These are phyloP conservation scores for Annulohypoxylon bovei DNA, from an alignment of 495 filamentous ascomycete genomes.

Conservation along the genomic window DNA sequence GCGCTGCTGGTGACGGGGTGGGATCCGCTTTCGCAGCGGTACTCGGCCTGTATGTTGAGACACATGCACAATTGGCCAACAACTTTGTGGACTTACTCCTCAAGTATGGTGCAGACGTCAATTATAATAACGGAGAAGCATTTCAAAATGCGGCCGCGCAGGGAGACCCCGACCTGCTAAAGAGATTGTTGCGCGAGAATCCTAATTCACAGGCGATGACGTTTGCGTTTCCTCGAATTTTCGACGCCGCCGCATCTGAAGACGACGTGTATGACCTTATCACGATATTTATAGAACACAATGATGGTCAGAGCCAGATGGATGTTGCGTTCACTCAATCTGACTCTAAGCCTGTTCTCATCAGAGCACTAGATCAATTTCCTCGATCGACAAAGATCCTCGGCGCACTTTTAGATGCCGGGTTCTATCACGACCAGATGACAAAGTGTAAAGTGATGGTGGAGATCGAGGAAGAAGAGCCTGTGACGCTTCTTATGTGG, in stretches of 20 bases:
- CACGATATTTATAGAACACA: constrained; percentile 54
- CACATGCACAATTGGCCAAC: constrained; percentile 47
- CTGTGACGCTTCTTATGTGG: constrained; percentile 58
- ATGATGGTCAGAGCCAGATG: constrained; percentile 51
- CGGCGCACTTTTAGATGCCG: constrained; percentile 54
- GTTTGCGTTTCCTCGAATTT: constrained; percentile 55
- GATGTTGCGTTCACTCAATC: constrained; percentile 52
- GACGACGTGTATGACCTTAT: constrained; percentile 51
- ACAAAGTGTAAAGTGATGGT: constrained; percentile 47
- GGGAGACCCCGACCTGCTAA: constrained; percentile 52
- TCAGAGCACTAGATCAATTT: constrained; percentile 55
- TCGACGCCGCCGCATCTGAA: constrained; percentile 51
- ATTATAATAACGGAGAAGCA: constrained; percentile 52
- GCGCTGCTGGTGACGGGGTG: constrained; percentile 53
- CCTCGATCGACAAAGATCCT: constrained; percentile 56
- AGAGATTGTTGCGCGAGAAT: constrained; percentile 49
- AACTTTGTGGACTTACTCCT: constrained; percentile 51
- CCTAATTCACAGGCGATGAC: constrained; percentile 53
- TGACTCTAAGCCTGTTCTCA: constrained; percentile 50
- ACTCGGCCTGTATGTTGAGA: constrained; percentile 46
- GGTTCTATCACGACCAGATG: constrained; percentile 59
- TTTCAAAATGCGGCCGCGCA: constrained; percentile 54
- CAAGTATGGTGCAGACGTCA: constrained; percentile 50
- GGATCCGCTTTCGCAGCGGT: constrained; percentile 50
- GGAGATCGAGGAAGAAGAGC: constrained; percentile 53